phyloP scores from a whole-genome alignment of 2,329 filamentous ascomycete species.

The Diplodia mutila region DNA sequence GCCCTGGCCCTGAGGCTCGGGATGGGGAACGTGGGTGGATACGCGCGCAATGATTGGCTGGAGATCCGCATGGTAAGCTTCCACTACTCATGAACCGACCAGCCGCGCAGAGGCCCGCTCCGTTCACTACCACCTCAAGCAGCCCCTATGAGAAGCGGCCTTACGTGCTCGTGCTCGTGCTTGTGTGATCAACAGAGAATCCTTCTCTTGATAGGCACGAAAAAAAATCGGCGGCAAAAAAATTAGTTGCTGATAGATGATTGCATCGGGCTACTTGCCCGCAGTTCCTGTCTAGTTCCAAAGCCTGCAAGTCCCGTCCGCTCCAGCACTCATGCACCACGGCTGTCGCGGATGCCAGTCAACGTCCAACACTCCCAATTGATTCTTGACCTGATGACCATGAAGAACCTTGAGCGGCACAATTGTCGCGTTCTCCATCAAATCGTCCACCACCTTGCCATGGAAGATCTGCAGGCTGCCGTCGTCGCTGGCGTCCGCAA shows the following conservation, averaged over 20 bases:
- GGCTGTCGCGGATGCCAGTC: slow-evolving; percentile 96
- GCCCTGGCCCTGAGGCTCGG: neutral
- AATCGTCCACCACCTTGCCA: slow-evolving; percentile 89
- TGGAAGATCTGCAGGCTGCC: slow-evolving; percentile 96
- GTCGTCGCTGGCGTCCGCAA: slow-evolving; percentile 94
- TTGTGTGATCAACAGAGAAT: slow-evolving; percentile 1
- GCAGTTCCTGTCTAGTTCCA: slow-evolving; percentile 61
- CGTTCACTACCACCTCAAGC: neutral
- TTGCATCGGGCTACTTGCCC: neutral
- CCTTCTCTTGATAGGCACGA: slow-evolving; percentile 12
- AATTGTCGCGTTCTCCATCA: slow-evolving; percentile 95
- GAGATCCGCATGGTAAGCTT: neutral
- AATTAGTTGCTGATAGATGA: slow-evolving; percentile 20
- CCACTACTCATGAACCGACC: neutral
- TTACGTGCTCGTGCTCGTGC: slow-evolving; percentile 10
- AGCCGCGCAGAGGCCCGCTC: neutral
- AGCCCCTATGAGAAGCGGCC: slow-evolving; percentile 11
- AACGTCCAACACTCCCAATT: slow-evolving; percentile 88
- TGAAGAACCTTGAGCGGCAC: slow-evolving; percentile 93
- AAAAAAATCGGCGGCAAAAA: neutral
- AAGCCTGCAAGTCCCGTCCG: slow-evolving; percentile 87
- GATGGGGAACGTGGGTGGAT: slow-evolving; percentile 3
- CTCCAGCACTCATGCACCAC: slow-evolving; percentile 92
- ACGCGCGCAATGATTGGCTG: neutral
- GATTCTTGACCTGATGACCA: slow-evolving; percentile 84